These are phyloP conservation scores for Psilocybe sp. DNA, from an alignment of 768 basidiomycete species.

Conservation along the genomic window DNA sequence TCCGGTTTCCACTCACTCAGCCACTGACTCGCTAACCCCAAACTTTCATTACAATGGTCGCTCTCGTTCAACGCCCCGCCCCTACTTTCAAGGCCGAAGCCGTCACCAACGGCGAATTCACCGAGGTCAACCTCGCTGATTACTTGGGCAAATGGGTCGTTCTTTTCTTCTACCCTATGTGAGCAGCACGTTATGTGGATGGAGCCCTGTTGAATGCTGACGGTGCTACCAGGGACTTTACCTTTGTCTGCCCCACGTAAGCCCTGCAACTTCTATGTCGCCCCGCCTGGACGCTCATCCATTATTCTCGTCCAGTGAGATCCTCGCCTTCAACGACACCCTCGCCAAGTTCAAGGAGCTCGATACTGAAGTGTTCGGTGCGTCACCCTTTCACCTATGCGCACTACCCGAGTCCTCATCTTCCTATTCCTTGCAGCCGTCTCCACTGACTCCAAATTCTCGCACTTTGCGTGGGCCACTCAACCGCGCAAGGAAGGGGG, in stretches of 20 bases:
- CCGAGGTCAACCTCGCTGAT: constrained; percentile 69
- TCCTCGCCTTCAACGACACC: constrained; percentile 91
- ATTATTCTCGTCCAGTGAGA: constrained; percentile 47
- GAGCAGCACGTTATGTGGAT: constrained; percentile 23
- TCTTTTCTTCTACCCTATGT: constrained; percentile 94
- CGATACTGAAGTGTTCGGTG: constrained; percentile 76
- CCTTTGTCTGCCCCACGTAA: constrained; percentile 87
- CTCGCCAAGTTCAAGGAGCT: constrained; percentile 71
- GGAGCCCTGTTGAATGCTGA: background rate
- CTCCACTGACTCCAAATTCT: constrained; percentile 89
- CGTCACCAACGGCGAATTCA: constrained; percentile 75
- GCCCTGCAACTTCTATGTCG: constrained; percentile 10
- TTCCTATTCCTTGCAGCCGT: constrained; percentile 22
- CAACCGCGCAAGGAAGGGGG: constrained; percentile 84
- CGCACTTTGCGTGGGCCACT: constrained; percentile 84
- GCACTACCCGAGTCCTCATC: background rate
- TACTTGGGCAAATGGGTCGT: constrained; percentile 90
- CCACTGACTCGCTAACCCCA: constrained; percentile 7
- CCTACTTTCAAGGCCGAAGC: constrained; percentile 75
- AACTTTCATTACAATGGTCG: constrained; percentile 38
- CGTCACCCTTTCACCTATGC: constrained; percentile 11
- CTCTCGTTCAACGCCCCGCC: constrained; percentile 79
- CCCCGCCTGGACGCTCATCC: background rate
- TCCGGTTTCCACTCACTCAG: constrained; percentile 12
- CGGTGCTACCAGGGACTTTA: constrained; percentile 62